Base-by-base conservation (phyloP, 2,329 filamentous ascomycete genomes). In the Thelonectria blattea region DNA sequence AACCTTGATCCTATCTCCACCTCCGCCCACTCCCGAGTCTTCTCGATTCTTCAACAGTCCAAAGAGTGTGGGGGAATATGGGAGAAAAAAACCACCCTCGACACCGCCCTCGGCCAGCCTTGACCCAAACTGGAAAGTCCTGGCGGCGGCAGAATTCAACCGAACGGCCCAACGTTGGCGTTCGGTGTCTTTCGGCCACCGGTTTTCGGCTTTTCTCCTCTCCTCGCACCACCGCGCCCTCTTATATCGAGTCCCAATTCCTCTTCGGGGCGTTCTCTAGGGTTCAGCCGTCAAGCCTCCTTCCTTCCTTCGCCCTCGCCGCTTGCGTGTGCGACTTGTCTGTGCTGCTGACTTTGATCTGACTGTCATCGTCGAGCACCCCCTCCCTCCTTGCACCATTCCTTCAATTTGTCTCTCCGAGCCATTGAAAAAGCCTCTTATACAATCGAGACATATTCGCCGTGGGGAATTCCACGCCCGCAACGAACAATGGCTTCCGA, bases 401-500 rank as follows among this genome's bases (percentile, higher is more conserved):
- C 52, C 52, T 32, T 45, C 22, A 24, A 24, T 24, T 24, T 24
- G 22, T 24, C 22, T 24, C 6, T 24, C 22, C 22, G 22, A 41
- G 48, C 50, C 18, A 49, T 60, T 34, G 48, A 52, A 61, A 65
- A 43, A 55, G 62, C 62, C 42, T 60, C 37, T 47, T 42, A 45
- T 55, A 53, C 6, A 24, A 24, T 48, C 57, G 30, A 27, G 20
- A 46, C 37, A 45, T 57, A 43, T 57, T 58, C 61, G 60, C 58
- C 60, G 67, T 65, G 65, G 58, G n/a, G 64, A 60, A 66, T 64
- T 34, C 55, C 57, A 50, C 56, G 52, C 50, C 17, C 47, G 22
- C 32, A n/a, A 53, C 27, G 18, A 53, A 64, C 56, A 58, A 74
- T 72, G 68, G 60, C 73, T 59, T 63, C 72, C 54, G 67, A 59